phyloP scores from a whole-genome alignment of 1,284 basidiomycete species.

The Puccinia novopanici region DNA sequence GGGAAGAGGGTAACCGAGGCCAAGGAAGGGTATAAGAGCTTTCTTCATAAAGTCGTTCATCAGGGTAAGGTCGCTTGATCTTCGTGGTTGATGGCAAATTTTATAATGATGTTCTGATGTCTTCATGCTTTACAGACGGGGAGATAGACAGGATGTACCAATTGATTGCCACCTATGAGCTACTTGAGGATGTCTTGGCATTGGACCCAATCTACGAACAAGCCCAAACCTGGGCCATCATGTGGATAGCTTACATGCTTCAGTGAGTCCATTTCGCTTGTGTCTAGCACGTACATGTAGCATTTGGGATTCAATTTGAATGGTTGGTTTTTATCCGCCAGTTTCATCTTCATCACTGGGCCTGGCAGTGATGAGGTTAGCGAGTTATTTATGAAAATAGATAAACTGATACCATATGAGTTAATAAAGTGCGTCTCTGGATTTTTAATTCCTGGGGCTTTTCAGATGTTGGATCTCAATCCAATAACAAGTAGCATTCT shows the following conservation, averaged over 20 bases:
- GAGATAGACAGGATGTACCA: constrained; percentile 43
- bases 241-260: constrained; percentile 42
- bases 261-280: constrained; percentile 5
- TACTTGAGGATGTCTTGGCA: constrained; percentile 13
- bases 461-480: not conserved
- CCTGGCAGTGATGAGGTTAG: constrained; percentile 39
- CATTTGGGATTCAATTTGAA: not conserved
- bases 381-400: constrained; percentile 35
- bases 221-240: constrained; percentile 35
- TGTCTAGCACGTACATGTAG: not conserved
- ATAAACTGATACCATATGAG: constrained; percentile 47
- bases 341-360: constrained; percentile 45
- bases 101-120: not conserved
- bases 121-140: constrained; percentile 7
- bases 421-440: constrained; percentile 37
- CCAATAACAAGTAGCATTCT: not conserved
- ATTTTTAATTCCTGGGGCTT: not conserved
- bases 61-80: constrained; percentile 10
- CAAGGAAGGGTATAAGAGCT: constrained; percentile 38
- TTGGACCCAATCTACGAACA: constrained; percentile 31
- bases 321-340: not conserved
- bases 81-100: not conserved
- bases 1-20: constrained; percentile 21
- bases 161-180: not conserved
- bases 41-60: constrained; percentile 32